phyloP scores from a whole-genome alignment of 2,329 filamentous ascomycete species.

The Penicillium italicum region DNA sequence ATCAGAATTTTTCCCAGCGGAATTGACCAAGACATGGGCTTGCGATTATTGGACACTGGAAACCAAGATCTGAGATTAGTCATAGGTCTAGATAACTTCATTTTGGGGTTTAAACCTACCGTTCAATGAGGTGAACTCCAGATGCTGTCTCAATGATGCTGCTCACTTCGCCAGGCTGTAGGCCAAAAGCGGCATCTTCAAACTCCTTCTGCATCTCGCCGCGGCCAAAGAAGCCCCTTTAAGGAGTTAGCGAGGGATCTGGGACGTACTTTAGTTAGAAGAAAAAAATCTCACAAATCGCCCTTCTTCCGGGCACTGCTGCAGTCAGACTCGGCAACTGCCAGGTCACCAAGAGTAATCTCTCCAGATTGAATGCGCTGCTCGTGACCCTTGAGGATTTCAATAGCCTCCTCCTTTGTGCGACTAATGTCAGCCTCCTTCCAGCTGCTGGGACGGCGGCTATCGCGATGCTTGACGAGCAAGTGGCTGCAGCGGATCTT shows the following conservation, averaged over 20 bases:
- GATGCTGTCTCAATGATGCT: constrained; percentile 86
- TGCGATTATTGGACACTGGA: not conserved
- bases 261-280: not conserved
- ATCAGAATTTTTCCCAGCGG: not conserved
- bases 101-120: constrained; percentile 54
- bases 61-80: constrained; percentile 3
- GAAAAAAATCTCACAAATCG: constrained; percentile 62
- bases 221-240: constrained; percentile 80
- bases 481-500: constrained; percentile 94
- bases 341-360: constrained; percentile 73
- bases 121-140: constrained; percentile 91
- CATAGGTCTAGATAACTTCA: not conserved
- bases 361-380: constrained; percentile 68
- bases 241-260: not conserved
- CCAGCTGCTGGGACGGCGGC: constrained; percentile 89
- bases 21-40: not conserved
- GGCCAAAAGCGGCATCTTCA: constrained; percentile 89
- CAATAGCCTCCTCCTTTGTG: constrained; percentile 77
- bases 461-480: constrained; percentile 87
- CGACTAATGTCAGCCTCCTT: constrained; percentile 84
- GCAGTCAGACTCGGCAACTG: constrained; percentile 87
- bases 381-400: constrained; percentile 73
- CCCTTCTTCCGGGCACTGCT: constrained; percentile 91
- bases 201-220: constrained; percentile 99
- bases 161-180: constrained; percentile 83